Evolutionary conservation across 495 filamentous ascomycete species (phyloP).

Genomic region (Penicillium manginii): DNA sequence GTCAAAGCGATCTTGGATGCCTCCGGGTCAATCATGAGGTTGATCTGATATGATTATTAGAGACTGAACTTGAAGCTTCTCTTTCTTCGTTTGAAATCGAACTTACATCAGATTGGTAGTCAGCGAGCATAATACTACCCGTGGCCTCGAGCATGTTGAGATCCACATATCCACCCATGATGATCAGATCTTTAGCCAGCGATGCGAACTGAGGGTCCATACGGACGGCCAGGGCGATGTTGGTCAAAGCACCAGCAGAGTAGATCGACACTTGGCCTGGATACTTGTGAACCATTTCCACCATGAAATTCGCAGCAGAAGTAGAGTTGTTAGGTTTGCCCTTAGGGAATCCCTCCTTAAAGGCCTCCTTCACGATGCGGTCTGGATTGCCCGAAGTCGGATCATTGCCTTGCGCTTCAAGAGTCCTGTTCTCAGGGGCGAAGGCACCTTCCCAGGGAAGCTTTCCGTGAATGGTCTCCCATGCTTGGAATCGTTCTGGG

Average conservation of each 20-base stretch:
- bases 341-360: constrained; percentile 40
- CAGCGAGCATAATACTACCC: constrained; percentile 27
- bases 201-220: constrained; percentile 43
- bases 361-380: constrained; percentile 36
- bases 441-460: constrained; percentile 41
- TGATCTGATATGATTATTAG: constrained; percentile 28
- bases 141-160: constrained; percentile 40
- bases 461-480: constrained; percentile 38
- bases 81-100: not conserved
- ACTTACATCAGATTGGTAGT: constrained; percentile 40
- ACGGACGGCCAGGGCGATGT: constrained; percentile 44
- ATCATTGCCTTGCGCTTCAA: constrained; percentile 32
- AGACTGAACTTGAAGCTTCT: not conserved
- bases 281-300: constrained; percentile 43
- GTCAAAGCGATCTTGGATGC: constrained; percentile 46
- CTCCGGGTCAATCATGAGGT: constrained; percentile 48
- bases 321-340: constrained; percentile 31
- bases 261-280: constrained; percentile 40
- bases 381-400: constrained; percentile 37
- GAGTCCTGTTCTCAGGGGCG: constrained; percentile 33
- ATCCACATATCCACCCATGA: constrained; percentile 48
- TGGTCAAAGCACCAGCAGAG: constrained; percentile 44
- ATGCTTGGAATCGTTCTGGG: constrained; percentile 32
- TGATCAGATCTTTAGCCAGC: constrained; percentile 41
- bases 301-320: constrained; percentile 41